phyloP scores from a whole-genome alignment of 169 alveolate genomes.

The Eimeria maxima region DNA sequence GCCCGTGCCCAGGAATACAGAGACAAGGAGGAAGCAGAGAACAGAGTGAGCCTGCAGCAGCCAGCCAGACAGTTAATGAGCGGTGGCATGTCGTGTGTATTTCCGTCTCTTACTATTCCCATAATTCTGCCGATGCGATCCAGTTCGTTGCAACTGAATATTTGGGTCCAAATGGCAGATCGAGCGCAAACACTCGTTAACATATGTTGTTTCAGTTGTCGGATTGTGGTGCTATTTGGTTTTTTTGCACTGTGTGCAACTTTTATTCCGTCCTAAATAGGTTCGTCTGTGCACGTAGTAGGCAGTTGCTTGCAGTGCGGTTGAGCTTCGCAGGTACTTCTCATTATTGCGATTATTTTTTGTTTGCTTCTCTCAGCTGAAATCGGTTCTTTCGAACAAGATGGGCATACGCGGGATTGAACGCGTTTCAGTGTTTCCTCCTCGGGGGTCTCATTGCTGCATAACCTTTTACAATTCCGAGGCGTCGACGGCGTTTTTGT shows the following conservation, averaged over 20 bases:
- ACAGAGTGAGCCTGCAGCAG: neutral
- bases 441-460: slow-evolving; percentile 81
- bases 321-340: no score
- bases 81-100: neutral
- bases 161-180: no score
- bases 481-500: slow-evolving; percentile 56
- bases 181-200: no score
- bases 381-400: slow-evolving; percentile 29
- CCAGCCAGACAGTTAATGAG: neutral
- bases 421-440: slow-evolving; percentile 74
- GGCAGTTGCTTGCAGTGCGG: no score
- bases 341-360: neutral
- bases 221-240: no score
- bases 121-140: no score
- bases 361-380: slow-evolving; percentile 41
- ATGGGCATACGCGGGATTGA: slow-evolving; percentile 75
- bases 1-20: slow-evolving; percentile 68
- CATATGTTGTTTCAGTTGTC: no score
- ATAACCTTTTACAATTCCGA: slow-evolving; percentile 33
- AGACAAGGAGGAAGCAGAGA: slow-evolving; percentile 65
- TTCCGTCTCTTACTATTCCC: no score
- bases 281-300: no score
- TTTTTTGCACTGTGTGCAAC: no score
- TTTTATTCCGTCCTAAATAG: no score
- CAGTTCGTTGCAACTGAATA: no score